Evolutionary conservation across 2,329 filamentous ascomycete species (phyloP).

Genomic region (Torrubiellomyces zombiae): DNA sequence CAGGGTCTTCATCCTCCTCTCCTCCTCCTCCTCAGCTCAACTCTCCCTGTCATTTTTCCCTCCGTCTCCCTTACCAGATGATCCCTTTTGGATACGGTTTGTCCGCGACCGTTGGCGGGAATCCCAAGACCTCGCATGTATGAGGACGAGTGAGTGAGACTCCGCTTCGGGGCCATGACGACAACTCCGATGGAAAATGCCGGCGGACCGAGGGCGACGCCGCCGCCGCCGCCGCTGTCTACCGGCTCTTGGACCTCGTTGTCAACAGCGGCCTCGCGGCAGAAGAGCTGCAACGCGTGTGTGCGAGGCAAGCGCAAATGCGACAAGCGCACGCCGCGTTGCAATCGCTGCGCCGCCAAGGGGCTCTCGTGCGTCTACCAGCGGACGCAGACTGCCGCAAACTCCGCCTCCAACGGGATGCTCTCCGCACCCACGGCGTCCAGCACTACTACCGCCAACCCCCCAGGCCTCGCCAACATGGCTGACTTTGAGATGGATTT

Average conservation of each 20-base stretch:
- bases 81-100: too few relatives aligned
- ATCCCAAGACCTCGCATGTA: too few relatives aligned
- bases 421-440: background rate
- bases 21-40: too few relatives aligned
- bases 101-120: too few relatives aligned
- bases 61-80: too few relatives aligned
- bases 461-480: constrained; percentile 8
- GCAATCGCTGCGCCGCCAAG: constrained; percentile 25
- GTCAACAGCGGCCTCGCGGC: constrained; percentile 25
- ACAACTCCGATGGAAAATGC: constrained; percentile 2
- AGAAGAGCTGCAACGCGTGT: constrained; percentile 33
- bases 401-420: background rate
- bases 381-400: constrained; percentile 14
- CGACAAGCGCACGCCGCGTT: constrained; percentile 26
- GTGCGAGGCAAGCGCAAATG: constrained; percentile 30
- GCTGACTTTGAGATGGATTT: constrained; percentile 21
- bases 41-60: too few relatives aligned
- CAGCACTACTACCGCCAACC: constrained; percentile 2
- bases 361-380: constrained; percentile 25
- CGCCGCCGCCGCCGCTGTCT: constrained; percentile 2
- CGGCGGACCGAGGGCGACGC: constrained; percentile 3
- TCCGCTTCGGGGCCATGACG: too few relatives aligned
- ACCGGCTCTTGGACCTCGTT: too few relatives aligned
- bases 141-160: too few relatives aligned
- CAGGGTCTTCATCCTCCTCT: too few relatives aligned